A percentile compares a stretch with the other conserved stretches of the same genome.
Evolutionary conservation across 805 yeast species (phyloP).

Genomic region (Kodamaea hsintzibuensis): DNA sequence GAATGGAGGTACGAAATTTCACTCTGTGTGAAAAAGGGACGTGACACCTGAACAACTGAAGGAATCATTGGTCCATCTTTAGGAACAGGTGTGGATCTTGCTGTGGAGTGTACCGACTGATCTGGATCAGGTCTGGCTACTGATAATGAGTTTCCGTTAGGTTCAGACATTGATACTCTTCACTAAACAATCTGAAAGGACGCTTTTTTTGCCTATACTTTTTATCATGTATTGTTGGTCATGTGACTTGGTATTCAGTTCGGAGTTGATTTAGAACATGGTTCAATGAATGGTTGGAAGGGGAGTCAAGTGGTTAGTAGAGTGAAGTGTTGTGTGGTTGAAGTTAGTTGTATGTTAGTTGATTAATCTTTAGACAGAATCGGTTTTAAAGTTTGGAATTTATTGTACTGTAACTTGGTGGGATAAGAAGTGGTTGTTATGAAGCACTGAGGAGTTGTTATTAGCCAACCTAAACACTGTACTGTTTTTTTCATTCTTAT

Average conservation of each 20-base stretch:
- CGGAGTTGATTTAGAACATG: too few relatives aligned
- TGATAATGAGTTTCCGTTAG: background rate
- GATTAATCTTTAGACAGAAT: too few relatives aligned
- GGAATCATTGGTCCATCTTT: slow-evolving; percentile 10
- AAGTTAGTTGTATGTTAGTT: too few relatives aligned
- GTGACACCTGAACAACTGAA: slow-evolving; percentile 43
- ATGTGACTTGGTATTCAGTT: background rate
- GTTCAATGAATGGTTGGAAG: too few relatives aligned
- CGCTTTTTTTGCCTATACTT: background rate
- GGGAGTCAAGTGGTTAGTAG: background rate
- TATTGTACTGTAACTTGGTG: too few relatives aligned
- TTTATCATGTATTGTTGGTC: background rate
- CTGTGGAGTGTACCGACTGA: background rate
- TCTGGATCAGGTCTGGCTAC: slow-evolving; percentile 1
- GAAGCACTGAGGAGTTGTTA: too few relatives aligned
- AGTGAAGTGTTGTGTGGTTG: too few relatives aligned
- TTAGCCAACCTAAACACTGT: too few relatives aligned
- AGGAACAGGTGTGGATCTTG: slow-evolving; percentile 7
- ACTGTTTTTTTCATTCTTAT: too few relatives aligned
- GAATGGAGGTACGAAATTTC: slow-evolving; percentile 55
- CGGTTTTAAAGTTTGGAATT: too few relatives aligned
- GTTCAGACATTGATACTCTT: slow-evolving; percentile 1
- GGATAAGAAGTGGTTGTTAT: too few relatives aligned
- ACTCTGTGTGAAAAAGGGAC: slow-evolving; percentile 60
- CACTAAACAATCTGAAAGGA: too few relatives aligned